Percentiles rank a stretch among this genome's conserved stretches.
These are phyloP conservation scores for Sclerotinia spermophila DNA, from an alignment of 2,329 filamentous ascomycete species.

Conservation along the genomic window DNA sequence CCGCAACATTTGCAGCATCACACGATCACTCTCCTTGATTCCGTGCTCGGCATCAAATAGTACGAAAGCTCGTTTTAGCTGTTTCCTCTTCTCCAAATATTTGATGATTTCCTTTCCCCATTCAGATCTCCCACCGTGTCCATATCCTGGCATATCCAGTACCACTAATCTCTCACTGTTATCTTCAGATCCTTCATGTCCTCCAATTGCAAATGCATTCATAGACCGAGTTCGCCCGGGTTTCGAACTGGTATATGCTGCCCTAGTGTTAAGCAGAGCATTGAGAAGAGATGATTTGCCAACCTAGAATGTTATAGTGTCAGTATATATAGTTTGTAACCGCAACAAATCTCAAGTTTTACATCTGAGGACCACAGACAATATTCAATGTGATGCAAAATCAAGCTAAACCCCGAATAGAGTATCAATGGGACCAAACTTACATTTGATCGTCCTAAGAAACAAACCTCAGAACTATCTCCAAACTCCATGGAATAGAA, in stretches of 20 bases:
- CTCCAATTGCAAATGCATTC: constrained; percentile 62
- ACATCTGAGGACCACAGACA: not conserved
- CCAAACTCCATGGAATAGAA: constrained; percentile 57
- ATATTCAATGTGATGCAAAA: not conserved
- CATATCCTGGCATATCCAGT: constrained; percentile 71
- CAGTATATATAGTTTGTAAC: not conserved
- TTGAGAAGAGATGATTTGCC: constrained; percentile 68
- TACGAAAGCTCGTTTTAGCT: constrained; percentile 58
- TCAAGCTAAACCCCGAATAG: not conserved
- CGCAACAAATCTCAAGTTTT: not conserved
- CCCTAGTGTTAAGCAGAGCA: constrained; percentile 50
- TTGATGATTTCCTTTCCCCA: constrained; percentile 68
- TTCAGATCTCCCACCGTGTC: constrained; percentile 54
- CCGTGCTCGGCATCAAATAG: constrained; percentile 62
- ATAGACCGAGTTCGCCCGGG: constrained; percentile 61
- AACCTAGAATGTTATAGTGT: constrained; percentile 34
- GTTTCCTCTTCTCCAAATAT: constrained; percentile 58
- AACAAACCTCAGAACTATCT: constrained; percentile 42
- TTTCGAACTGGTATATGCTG: constrained; percentile 55
- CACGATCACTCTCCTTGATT: constrained; percentile 56
- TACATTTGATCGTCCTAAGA: constrained; percentile 65
- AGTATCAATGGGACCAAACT: not conserved
- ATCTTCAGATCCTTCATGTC: constrained; percentile 32
- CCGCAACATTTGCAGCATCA: constrained; percentile 54
- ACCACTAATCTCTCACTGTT: constrained; percentile 47